A percentile compares a stretch with the other conserved stretches of the same genome.
phyloP scores from a whole-genome alignment of 2,329 filamentous ascomycete genomes.

The Apiospora saccharicola region DNA sequence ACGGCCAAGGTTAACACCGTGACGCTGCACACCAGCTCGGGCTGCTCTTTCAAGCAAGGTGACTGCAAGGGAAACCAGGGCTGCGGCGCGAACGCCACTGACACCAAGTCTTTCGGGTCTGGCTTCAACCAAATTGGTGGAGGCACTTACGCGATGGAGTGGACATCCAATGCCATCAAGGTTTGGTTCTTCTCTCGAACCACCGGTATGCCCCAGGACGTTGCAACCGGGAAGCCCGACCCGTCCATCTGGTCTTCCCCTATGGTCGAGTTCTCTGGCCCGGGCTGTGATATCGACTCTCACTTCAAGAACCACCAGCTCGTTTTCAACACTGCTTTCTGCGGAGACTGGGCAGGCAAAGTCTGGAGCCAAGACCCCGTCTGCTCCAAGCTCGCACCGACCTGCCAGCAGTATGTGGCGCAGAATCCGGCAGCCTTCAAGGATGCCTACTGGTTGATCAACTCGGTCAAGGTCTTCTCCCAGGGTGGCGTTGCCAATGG shows the following conservation, averaged over 20 bases:
- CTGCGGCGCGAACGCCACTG: conserved; percentile 62
- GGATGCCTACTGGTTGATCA: conserved; percentile 81
- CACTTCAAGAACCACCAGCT: conserved; percentile 79
- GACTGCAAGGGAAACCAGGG: conserved; percentile 70
- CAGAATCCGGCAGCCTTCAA: conserved; percentile 74
- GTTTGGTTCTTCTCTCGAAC: conserved; percentile 83
- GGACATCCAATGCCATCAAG: conserved; percentile 74
- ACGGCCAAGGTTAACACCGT: conserved; percentile 64
- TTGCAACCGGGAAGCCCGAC: conserved; percentile 65
- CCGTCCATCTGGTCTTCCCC: conserved; percentile 75
- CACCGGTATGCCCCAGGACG: conserved; percentile 67
- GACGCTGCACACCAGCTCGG: conserved; percentile 71
- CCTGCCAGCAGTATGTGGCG: conserved; percentile 76
- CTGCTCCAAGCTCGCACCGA: conserved; percentile 66
- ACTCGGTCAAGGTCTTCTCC: conserved; percentile 70
- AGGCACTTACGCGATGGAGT: conserved; percentile 78
- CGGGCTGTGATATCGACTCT: conserved; percentile 73
- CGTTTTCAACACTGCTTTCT: conserved; percentile 85
- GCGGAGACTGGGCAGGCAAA: conserved; percentile 83
- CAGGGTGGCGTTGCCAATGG: neutral
- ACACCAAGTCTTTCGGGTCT: conserved; percentile 66
- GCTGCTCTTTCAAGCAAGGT: conserved; percentile 60
- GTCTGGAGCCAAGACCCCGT: conserved; percentile 67
- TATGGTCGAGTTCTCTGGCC: conserved; percentile 70
- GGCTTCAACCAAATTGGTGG: conserved; percentile 75